Percentiles rank a stretch among this genome's conserved stretches.
phyloP scores from a whole-genome alignment of 169 alveolate species.

The Plasmodium relictum region DNA sequence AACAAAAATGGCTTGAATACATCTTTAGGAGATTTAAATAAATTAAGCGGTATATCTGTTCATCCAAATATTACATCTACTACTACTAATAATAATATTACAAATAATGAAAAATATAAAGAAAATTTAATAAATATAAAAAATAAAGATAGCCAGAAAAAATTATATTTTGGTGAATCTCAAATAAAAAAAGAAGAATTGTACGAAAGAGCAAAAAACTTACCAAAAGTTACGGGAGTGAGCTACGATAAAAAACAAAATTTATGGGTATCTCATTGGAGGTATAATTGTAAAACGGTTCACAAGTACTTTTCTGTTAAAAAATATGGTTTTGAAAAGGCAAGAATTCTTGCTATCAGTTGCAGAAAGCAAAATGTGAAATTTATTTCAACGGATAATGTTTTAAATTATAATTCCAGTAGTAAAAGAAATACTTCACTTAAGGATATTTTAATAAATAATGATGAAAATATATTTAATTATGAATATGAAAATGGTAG shows the following conservation, averaged over 20 bases:
- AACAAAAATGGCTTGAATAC: not conserved
- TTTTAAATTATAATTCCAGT: slow-evolving; percentile 2
- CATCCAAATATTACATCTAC: slow-evolving; percentile 5
- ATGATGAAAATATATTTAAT: not conserved
- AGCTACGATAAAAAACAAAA: slow-evolving; percentile 86
- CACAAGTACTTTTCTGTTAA: slow-evolving; percentile 86
- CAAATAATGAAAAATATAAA: not conserved
- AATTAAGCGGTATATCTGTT: not conserved
- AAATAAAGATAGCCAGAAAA: not conserved
- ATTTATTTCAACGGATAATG: not conserved
- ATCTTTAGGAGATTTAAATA: not conserved
- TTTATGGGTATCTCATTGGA: slow-evolving; percentile 88
- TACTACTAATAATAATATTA: not conserved
- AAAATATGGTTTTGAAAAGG: slow-evolving; percentile 87
- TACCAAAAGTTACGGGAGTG: slow-evolving; percentile 88
- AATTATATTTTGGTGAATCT: not conserved
- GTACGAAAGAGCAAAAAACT: slow-evolving; percentile 80
- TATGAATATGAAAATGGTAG: not conserved
- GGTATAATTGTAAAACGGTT: slow-evolving; percentile 84
- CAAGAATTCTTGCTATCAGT: slow-evolving; percentile 84
- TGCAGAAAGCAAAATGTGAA: slow-evolving; percentile 79
- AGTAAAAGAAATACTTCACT: not conserved
- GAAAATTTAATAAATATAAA: too few relatives aligned
- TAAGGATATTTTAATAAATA: slow-evolving; percentile 2
- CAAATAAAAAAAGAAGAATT: slow-evolving; percentile 82